Percentiles rank a stretch among this genome's conserved stretches.
Evolutionary conservation across 768 basidiomycete species (phyloP).

Genomic region (Lentinus tigrinus): DNA sequence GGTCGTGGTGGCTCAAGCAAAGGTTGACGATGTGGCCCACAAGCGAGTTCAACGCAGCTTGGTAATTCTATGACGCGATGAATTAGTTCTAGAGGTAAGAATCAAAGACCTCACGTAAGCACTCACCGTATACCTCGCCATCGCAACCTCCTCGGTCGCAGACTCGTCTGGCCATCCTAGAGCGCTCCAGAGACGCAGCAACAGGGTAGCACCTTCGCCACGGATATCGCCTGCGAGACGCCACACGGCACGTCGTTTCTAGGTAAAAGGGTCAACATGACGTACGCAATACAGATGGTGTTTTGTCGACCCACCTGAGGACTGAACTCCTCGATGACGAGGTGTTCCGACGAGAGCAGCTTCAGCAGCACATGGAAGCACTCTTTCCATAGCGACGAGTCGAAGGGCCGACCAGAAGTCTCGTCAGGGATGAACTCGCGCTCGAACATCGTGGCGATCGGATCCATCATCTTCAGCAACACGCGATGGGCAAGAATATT

Average conservation of each 20-base stretch:
- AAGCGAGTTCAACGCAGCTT: constrained; percentile 76
- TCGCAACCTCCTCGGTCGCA: constrained; percentile 36
- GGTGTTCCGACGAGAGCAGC: constrained; percentile 83
- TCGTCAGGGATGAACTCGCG: constrained; percentile 76
- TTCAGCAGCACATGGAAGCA: constrained; percentile 81
- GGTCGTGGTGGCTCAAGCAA: constrained; percentile 93
- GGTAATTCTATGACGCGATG: constrained; percentile 62
- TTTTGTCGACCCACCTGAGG: constrained; percentile 64
- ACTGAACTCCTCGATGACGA: constrained; percentile 92
- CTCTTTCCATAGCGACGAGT: constrained; percentile 77
- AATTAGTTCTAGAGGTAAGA: constrained; percentile 1
- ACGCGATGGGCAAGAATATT: constrained; percentile 87
- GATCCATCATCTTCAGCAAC: constrained; percentile 84
- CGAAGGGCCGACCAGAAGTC: constrained; percentile 64
- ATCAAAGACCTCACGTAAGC: background rate
- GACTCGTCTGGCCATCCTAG: constrained; percentile 72
- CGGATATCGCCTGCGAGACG: constrained; percentile 93
- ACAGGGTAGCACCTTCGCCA: constrained; percentile 82
- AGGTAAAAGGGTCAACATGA: background rate
- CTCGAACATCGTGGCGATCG: constrained; percentile 74
- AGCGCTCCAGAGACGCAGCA: constrained; percentile 82
- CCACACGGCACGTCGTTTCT: constrained; percentile 97
- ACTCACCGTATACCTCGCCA: constrained; percentile 58
- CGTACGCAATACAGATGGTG: background rate
- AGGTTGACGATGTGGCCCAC: constrained; percentile 90